Base-by-base conservation (phyloP, 768 basidiomycete genomes). In the Cystobasidium tubakii region DNA sequence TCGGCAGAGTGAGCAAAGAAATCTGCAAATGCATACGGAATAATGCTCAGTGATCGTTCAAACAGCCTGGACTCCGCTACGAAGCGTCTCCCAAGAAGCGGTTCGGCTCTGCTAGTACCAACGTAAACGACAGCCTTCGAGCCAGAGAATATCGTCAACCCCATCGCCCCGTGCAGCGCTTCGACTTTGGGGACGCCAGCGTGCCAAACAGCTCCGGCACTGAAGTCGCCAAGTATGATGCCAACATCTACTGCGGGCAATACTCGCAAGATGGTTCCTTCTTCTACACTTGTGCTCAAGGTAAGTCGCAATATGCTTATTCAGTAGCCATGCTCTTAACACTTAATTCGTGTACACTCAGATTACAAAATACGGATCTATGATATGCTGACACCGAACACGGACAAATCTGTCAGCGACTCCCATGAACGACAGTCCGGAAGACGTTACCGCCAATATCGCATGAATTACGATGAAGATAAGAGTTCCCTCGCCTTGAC, bases 281-380 rank as follows among this genome's bases (percentile, higher is more conserved):
- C 81, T 97, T 90, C 80, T 97, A 96, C 80, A 92, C 93, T 1
- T 95, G 93, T 77, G 82, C 87, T 12, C 53, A 71, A 39, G 86
- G 55, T 88, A 90, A 85, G 90, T 89, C 89, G 73, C 66, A 79
- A 73, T 13, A 10, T 23, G 53, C 21, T n/a, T 13, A 39, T 33
- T 44, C 39, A 7, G n/a, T 72, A 46, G 46, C 25, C 19, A 44
- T 39, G 39, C 17, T 0, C 42, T n/a, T 19, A 42, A 15, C 62
- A 36, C n/a, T n/a, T 36, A 39, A 54, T 36, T 33, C 74, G 62
- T 25, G 64, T 7, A 36, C 13, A 44, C 62, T 64, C 65, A 90
- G 92, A 95, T 81, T 98, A 94, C 79, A 86, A 86, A 43, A 83
- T 98, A 29, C 90, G 96, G 80, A 85, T 99, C 2, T 99, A 92